Evolutionary conservation across 176 grass and related monocot genomes (phyloP).

Genomic region (Musa schizocarpa): DNA sequence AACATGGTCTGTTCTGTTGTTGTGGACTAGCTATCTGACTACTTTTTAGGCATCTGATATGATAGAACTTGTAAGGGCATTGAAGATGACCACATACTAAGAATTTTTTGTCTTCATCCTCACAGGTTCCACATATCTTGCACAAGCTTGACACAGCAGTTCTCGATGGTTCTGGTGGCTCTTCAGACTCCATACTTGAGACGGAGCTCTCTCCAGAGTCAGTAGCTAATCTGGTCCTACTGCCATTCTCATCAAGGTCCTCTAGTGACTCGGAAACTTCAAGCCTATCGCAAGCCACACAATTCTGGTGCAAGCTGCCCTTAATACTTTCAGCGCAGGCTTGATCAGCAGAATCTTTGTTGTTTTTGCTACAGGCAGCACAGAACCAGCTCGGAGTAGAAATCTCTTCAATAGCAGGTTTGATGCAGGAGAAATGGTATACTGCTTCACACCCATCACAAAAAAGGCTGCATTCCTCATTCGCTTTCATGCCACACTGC

Average conservation of each 20-base stretch:
- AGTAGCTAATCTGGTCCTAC: slow-evolving; percentile 10
- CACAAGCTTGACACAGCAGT: slow-evolving; percentile 37
- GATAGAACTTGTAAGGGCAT: slow-evolving; percentile 80
- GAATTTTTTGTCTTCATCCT: slow-evolving; percentile 63
- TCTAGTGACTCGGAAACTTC: slow-evolving; percentile 21
- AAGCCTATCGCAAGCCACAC: slow-evolving; percentile 39
- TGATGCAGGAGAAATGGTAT: slow-evolving; percentile 58
- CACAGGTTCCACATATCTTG: slow-evolving; percentile 66
- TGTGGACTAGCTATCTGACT: slow-evolving; percentile 40
- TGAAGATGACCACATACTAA: slow-evolving; percentile 53
- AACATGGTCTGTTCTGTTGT: slow-evolving; percentile 36
- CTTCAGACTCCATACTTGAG: slow-evolving; percentile 21
- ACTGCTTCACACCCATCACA: slow-evolving; percentile 47
- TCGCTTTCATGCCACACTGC: slow-evolving; percentile 42
- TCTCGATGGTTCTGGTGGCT: slow-evolving; percentile 14
- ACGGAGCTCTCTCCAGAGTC: slow-evolving; percentile 24
- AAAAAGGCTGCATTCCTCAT: slow-evolving; percentile 30
- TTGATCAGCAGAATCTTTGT: slow-evolving; percentile 13
- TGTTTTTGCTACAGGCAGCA: slow-evolving; percentile 29
- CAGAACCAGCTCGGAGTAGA: slow-evolving; percentile 53
- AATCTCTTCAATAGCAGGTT: slow-evolving; percentile 30
- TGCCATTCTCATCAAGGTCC: slow-evolving; percentile 20
- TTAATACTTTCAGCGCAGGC: slow-evolving; percentile 3
- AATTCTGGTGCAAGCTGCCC: slow-evolving; percentile 32
- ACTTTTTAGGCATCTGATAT: slow-evolving; percentile 54